Base-by-base conservation (phyloP, 2,329 filamentous ascomycete species). In the Sarocladium strictum region DNA sequence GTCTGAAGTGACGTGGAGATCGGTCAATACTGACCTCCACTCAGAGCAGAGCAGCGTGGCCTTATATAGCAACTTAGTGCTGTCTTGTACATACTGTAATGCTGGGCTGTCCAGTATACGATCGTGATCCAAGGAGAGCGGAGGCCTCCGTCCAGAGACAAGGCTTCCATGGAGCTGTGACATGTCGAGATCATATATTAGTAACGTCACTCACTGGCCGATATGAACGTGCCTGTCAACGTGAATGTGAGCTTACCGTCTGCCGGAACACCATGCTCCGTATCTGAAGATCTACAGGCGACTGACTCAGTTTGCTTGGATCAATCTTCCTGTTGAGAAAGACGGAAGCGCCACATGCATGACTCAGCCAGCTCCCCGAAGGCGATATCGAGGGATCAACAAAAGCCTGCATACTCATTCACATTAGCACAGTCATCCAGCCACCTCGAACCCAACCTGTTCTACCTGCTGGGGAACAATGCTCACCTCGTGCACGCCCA, bases 191-290 rank as follows among this genome's bases (percentile, higher is more conserved):
- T 24, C 9, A 12, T 7, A 29, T 49, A 15, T 45, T 23, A 45
- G 23, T 24, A 23, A 45, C 3, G 40, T n/a, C n/a, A n/a, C n/a
- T n/a, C n/a, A n/a, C n/a, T n/a, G n/a, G n/a, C n/a, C n/a, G n/a
- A n/a, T n/a, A n/a, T n/a, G n/a, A n/a, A n/a, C n/a, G n/a, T n/a
- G n/a, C n/a, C n/a, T n/a, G n/a, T n/a, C 23, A 19, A 43, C 17
- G 21, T 7, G 6, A 15, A 15, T 21, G 15, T 23, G 40, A 4
- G 6, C 43, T 32, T 35, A 51, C 47, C 47, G 27, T 27, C 23
- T 51, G 47, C 3, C 47, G 47, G 17, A 51, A 51, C 7, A 51
- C 27, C 29, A 35, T 51, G 29, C 47, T 51, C 3, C 47, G 47
- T 21, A 51, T 51, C 27, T 51, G 47, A 15, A 51, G 26, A 27